Base-by-base conservation (phyloP, 2,329 filamentous ascomycete species). In the Colletotrichum camelliae region DNA sequence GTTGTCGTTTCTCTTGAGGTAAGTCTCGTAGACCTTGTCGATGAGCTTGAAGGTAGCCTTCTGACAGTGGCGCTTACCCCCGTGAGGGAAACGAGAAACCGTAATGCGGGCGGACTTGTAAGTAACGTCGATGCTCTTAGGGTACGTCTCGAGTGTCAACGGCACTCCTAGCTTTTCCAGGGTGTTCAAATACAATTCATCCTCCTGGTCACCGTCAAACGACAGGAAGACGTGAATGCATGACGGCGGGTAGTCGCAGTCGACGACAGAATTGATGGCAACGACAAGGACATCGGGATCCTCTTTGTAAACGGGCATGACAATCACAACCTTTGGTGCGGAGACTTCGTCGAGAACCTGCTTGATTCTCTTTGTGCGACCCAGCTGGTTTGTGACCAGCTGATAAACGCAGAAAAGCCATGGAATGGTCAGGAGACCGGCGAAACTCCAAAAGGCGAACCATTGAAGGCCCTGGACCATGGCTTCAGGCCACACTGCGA, bases 251-350 rank as follows among this genome's bases (percentile, higher is more conserved):
- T 98, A 98, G 80, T 98, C 96, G 85, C 95, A 97, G 80, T 96
- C 94, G 67, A 98, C 95, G 39, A 98, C 93, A 0, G 96, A 98
- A 85, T 98, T 93, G 79, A 98, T 90, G 6, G 96, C 97, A 62
- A 94, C 94, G 71, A 98, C 89, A 62, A 98, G 89, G 15, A 98
- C 90, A 1, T 95, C 94, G 0, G 95, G 95, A 35, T 96, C 93
- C 82, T 98, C 97, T 81, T 97, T 95, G 87, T 98, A 98, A 81
- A 96, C 97, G 6, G 96, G 97, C 96, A 98, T 98, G 74, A 98
- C 94, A 76, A 98, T 94, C 77, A 98, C 95, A 18, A 98, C 94
- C 85, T 98, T 98, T 2, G 96, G 97, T 0, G 97, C 96, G 1
- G 93, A 96, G 4, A 91, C 87, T 82, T 97, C 95, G 83, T 98